Evolutionary conservation across 2,329 filamentous ascomycete species (phyloP).

Genomic region (Lomentospora prolificans): DNA sequence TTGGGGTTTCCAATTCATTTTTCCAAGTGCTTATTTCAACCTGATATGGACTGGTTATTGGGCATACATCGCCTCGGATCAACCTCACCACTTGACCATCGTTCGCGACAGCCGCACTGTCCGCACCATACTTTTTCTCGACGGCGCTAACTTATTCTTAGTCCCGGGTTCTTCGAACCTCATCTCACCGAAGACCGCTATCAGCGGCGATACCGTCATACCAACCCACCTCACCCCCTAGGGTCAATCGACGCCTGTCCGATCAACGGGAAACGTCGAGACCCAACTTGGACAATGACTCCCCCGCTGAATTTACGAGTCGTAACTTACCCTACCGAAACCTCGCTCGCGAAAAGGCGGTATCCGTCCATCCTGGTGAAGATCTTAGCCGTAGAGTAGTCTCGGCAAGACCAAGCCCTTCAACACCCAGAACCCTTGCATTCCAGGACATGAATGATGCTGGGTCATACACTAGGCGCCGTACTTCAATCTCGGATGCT

Average conservation of each 20-base stretch:
- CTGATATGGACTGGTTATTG: slow-evolving; percentile 13
- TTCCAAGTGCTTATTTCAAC: slow-evolving; percentile 7
- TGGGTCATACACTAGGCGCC: slow-evolving; percentile 13
- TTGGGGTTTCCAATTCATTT: neutral
- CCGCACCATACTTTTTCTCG: neutral
- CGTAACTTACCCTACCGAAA: slow-evolving; percentile 36
- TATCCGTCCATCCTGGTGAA: slow-evolving; percentile 27
- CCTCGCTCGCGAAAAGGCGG: slow-evolving; percentile 30
- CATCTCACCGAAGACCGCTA: slow-evolving; percentile 38
- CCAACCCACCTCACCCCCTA: slow-evolving; percentile 40
- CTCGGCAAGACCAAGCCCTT: slow-evolving; percentile 32
- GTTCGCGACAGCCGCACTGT: neutral
- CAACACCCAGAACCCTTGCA: slow-evolving; percentile 37
- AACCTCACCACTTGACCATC: neutral
- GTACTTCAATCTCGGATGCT: slow-evolving; percentile 39
- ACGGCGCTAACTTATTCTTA: slow-evolving; percentile 17
- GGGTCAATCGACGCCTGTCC: slow-evolving; percentile 42
- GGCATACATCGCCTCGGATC: neutral
- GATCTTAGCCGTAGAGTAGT: slow-evolving; percentile 21
- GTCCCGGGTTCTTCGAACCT: slow-evolving; percentile 37
- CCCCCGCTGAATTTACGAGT: slow-evolving; percentile 25
- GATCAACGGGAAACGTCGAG: slow-evolving; percentile 41
- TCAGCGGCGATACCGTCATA: slow-evolving; percentile 40
- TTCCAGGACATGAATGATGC: slow-evolving; percentile 33
- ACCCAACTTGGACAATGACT: slow-evolving; percentile 32